Percentiles rank a stretch among this genome's conserved stretches.
Conservation (phyloP, 768 basidiomycete species). For the Kwoniella pini region DNA sequence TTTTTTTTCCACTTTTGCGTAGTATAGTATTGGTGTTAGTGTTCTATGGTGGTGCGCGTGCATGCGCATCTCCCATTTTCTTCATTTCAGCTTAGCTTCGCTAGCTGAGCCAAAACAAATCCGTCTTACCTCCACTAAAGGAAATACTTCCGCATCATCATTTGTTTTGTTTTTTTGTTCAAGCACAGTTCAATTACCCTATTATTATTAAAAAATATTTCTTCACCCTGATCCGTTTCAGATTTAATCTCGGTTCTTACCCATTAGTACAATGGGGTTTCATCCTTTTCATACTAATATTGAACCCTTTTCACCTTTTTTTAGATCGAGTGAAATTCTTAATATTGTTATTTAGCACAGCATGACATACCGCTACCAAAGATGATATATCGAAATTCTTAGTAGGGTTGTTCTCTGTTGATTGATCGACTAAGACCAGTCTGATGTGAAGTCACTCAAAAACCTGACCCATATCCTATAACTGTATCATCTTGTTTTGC, state of each 20-base stretch:
- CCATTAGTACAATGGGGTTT: too few relatives aligned
- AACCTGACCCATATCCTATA: background rate
- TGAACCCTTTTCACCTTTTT: background rate
- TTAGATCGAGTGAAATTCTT: background rate
- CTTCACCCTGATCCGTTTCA: background rate
- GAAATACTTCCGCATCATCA: background rate
- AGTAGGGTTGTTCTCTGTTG: too few relatives aligned
- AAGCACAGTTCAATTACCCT: conserved; percentile 2
- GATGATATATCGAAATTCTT: background rate
- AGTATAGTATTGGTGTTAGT: background rate
- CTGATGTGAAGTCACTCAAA: background rate
- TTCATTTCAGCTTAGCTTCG: background rate
- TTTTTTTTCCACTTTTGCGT: too few relatives aligned
- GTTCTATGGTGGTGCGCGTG: background rate
- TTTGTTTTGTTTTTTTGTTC: background rate
- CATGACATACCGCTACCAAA: conserved; percentile 11
- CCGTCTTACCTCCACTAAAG: background rate
- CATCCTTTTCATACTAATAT: too few relatives aligned
- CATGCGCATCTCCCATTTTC: background rate
- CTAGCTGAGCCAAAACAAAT: too few relatives aligned
- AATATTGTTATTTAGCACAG: background rate
- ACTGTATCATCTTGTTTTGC: too few relatives aligned
- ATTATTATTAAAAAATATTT: background rate
- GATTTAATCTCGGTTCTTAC: background rate
- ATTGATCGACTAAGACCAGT: background rate